These are phyloP conservation scores for Microascus cirrosus DNA, from an alignment of 2,329 filamentous ascomycete species.

Conservation along the genomic window DNA sequence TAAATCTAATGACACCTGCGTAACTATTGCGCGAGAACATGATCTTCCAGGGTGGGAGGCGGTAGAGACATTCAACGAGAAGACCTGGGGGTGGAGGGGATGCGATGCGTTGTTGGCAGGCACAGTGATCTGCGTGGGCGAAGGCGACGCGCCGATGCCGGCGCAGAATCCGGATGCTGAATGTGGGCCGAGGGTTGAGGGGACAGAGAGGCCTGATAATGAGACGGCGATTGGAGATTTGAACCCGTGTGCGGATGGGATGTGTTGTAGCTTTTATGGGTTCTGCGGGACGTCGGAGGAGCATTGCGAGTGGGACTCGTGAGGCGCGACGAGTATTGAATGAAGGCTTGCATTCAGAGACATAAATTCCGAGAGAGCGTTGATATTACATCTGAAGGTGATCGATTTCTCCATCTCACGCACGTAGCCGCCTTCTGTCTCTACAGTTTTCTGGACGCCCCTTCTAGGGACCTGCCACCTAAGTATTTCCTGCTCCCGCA, in stretches of 20 bases:
- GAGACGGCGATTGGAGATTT: slow-evolving; percentile 10
- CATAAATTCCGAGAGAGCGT: not conserved
- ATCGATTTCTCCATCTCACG: too few species aligned
- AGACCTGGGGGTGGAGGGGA: slow-evolving; percentile 25
- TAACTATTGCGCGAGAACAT: slow-evolving; percentile 17
- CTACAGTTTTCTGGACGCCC: too few species aligned
- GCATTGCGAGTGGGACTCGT: not conserved
- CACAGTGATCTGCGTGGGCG: slow-evolving; percentile 21
- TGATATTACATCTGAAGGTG: not conserved
- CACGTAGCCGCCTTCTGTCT: too few species aligned
- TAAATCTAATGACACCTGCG: slow-evolving; percentile 13
- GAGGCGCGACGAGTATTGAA: not conserved
- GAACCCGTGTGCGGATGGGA: slow-evolving; percentile 18
- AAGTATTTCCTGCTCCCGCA: too few species aligned
- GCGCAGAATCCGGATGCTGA: slow-evolving; percentile 15
- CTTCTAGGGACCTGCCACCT: too few species aligned
- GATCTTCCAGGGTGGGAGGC: not conserved
- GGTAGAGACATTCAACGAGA: slow-evolving; percentile 21
- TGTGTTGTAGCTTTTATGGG: slow-evolving; percentile 25
- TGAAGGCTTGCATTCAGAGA: not conserved
- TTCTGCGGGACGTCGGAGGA: slow-evolving; percentile 27
- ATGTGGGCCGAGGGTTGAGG: slow-evolving; percentile 21
- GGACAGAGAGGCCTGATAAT: slow-evolving; percentile 12
- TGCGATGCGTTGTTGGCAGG: slow-evolving; percentile 16
- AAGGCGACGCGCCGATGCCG: slow-evolving; percentile 21